Evolutionary conservation across 768 basidiomycete species (phyloP), one percentile per base, ranked within the genome.

Genomic region (Clavaria fumosa): DNA sequence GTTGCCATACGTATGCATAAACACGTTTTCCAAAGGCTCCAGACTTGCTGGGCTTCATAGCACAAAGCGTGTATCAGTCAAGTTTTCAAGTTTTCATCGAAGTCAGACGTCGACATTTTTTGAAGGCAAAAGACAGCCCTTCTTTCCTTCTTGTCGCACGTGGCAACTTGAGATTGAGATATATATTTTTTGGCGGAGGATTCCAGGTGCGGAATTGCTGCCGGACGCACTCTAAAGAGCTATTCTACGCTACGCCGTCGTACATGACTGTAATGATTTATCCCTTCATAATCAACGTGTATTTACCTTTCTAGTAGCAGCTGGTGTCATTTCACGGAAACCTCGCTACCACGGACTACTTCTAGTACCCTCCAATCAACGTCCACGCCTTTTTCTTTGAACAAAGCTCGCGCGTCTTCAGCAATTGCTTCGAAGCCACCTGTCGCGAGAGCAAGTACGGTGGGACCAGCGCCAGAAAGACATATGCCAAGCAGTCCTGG

Each of bases 401-500:
- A 95, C 30, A 91, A 78, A 19, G 57, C 55, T 12, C 75, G 64
- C 6, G 86, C 90, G 46, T 79, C 80, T 47, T 78, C 70, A 3
- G 86, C 90, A 42, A 97, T 95, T 5, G 62, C 63, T 31, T 89
- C 83, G 48, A 84, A 97, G 18, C 78, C 77, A 23, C 60, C 57
- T 0, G 85, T 90, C 2, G 95, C 95, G 12, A 99, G 72, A 1
- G 95, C 95, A 43, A 99, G 71, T 44, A 97, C 95, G 4, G 95
- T 96, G 3, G 95, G 95, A 0, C 95, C 95, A 4, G 95, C 95
- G 5, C 95, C 95, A 2, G 93, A 97, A 23, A 99, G 74, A 55
- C 95, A 97, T 39, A 97, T 95, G 3, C 95, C 95, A 6, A 99
- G 67, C 3, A 99, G 63, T n/a, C 95, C 95, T 0, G 86, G 84